Percentiles rank a stretch among this genome's conserved stretches.
Evolutionary conservation across 768 basidiomycete genomes (phyloP).

Genomic region (Leccinellum luteum): DNA sequence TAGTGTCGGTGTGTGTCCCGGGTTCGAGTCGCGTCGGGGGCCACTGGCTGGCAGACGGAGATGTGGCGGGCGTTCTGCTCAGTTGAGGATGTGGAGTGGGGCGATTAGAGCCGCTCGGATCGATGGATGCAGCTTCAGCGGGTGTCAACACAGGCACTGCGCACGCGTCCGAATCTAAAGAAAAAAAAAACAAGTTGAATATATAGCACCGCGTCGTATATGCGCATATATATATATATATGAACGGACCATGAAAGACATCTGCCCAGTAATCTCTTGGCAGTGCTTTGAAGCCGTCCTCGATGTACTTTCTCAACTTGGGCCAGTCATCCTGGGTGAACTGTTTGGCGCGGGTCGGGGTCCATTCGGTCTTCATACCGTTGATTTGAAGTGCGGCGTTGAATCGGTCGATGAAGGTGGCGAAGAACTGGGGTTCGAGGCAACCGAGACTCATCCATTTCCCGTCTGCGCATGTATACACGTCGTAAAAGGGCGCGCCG

Average conservation of each 20-base stretch:
- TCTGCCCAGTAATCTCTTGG: constrained; percentile 68
- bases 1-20: constrained; percentile 52
- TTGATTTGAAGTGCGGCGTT: constrained; percentile 44
- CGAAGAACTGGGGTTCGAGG: constrained; percentile 71
- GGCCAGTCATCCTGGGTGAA: constrained; percentile 53
- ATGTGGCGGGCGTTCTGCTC: constrained; percentile 29
- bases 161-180: constrained; percentile 68
- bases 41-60: constrained; percentile 2
- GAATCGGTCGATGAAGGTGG: constrained; percentile 56
- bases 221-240: background rate
- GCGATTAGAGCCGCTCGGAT: constrained; percentile 34
- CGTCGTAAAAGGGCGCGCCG: constrained; percentile 73
- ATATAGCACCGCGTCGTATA: background rate
- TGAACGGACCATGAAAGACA: constrained; percentile 55
- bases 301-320: constrained; percentile 52
- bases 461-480: constrained; percentile 72
- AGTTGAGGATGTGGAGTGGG: constrained; percentile 56
- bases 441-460: constrained; percentile 77
- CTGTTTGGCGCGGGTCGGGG: constrained; percentile 47
- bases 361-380: constrained; percentile 49
- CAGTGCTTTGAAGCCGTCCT: constrained; percentile 57
- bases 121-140: constrained; percentile 51
- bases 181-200: no score
- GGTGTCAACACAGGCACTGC: constrained; percentile 65
- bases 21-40: constrained; percentile 35